Evolutionary conservation across 164 flowering plant genomes (phyloP).

Genomic region (Nymphaea thermarum): DNA sequence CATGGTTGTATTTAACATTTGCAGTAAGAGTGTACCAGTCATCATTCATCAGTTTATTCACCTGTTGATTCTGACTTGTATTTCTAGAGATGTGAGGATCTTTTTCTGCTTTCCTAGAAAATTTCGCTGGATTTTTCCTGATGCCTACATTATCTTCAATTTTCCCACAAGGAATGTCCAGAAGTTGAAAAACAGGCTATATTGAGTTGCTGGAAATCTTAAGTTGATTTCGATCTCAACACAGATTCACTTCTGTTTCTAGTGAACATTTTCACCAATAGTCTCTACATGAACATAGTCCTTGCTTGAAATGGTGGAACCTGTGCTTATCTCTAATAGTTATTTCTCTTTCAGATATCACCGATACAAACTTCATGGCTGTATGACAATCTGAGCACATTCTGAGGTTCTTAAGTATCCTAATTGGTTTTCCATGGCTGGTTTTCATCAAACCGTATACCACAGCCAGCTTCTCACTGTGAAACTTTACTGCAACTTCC

Average conservation of each 20-base stretch:
- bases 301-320: constrained; percentile 51
- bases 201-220: too few species aligned
- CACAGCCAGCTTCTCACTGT: constrained; percentile 60
- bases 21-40: too few species aligned
- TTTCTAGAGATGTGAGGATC: too few species aligned
- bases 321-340: constrained; percentile 55
- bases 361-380: constrained; percentile 40
- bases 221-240: too few species aligned
- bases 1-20: too few species aligned
- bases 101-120: too few species aligned
- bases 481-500: constrained; percentile 33
- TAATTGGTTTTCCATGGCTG: constrained; percentile 24
- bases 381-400: constrained; percentile 58
- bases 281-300: constrained; percentile 55
- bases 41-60: too few species aligned
- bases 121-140: too few species aligned
- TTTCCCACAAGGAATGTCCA: too few species aligned
- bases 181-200: too few species aligned
- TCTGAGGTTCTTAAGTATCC: constrained; percentile 43
- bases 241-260: neutral
- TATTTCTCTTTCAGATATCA: constrained; percentile 41
- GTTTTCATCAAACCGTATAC: constrained; percentile 40
- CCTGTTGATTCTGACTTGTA: too few species aligned
- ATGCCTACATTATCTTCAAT: too few species aligned
- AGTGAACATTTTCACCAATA: constrained; percentile 26